Base-by-base conservation (phyloP, 208 protist genomes). In the Crithidia sp. region DNA sequence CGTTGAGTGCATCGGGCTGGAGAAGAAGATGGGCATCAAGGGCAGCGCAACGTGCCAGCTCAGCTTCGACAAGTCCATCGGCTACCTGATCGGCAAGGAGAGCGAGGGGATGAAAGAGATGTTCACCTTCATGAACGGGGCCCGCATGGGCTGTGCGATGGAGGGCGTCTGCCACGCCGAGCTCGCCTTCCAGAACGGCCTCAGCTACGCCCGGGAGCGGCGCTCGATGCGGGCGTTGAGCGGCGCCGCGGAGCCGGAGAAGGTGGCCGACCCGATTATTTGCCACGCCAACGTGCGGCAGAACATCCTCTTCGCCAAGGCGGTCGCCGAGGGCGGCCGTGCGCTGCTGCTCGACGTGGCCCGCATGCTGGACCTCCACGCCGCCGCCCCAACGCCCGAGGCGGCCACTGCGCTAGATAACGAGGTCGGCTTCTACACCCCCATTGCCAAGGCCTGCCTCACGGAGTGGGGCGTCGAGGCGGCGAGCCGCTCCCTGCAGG, bases 11-110 rank as follows among this genome's bases (percentile, higher is more conserved):
- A 80, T 74, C 4, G 83, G 81, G 7, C 69, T 97, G 14, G 90
- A 96, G 82, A 77, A 93, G 28, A 96, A 96, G 76, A 96, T 97
- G 92, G 94, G 94, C 58, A 95, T 95, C 72, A 91, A 96, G 71
- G 88, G 79, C 50, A 92, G 84, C 70, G 54, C 86, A 13, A 95
- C 88, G 16, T 87, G 82, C 71, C 87, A 95, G 82, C 81, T 97
- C 49, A 79, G 86, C 72, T 96, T 97, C 78, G 87, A 95, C 19
- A 86, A 89, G 68, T 86, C 87, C 41, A 67, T 89, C 13, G 94
- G 94, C 47, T 96, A 91, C 67, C 72, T 97, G 49, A 95, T 97
- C 78, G 94, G 92, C n/a, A 55, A 85, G 63, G 72, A 78, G 37
- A 91, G 86, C 77, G 69, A 76, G 16, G 94, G 92, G n/a, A 74